Conservation (phyloP, 495 filamentous ascomycete genomes). For the Hypoxylon subgilvum region DNA sequence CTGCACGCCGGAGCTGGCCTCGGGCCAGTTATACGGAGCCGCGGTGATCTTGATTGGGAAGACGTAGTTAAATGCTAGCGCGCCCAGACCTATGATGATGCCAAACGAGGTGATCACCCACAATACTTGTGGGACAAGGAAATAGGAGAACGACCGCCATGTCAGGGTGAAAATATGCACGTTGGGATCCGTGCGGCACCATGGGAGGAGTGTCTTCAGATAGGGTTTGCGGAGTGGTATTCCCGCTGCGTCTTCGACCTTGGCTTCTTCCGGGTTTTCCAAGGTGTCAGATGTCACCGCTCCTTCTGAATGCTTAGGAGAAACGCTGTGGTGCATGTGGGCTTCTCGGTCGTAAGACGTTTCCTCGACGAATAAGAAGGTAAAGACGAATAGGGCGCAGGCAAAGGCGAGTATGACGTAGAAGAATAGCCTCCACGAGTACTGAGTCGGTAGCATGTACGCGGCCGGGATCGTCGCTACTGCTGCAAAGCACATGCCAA, state of each 20-base stretch:
- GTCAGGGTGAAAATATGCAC: slow-evolving; percentile 56
- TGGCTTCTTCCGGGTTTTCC: slow-evolving; percentile 16
- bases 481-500: slow-evolving; percentile 42
- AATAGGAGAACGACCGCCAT: slow-evolving; percentile 58
- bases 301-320: slow-evolving; percentile 2
- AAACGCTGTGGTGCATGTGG: slow-evolving; percentile 4
- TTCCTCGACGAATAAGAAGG: slow-evolving; percentile 52
- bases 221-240: slow-evolving; percentile 51
- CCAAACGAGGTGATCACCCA: slow-evolving; percentile 62
- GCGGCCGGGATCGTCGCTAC: slow-evolving; percentile 47
- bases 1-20: slow-evolving; percentile 63
- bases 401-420: slow-evolving; percentile 53
- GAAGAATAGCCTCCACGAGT: slow-evolving; percentile 57
- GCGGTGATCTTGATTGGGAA: slow-evolving; percentile 70
- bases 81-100: slow-evolving; percentile 45
- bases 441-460: slow-evolving; percentile 44
- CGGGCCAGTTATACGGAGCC: slow-evolving; percentile 50
- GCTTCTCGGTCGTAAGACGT: slow-evolving; percentile 56
- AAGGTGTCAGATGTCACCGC: neutral
- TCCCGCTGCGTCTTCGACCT: slow-evolving; percentile 18
- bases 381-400: slow-evolving; percentile 59
- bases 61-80: slow-evolving; percentile 49
- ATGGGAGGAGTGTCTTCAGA: slow-evolving; percentile 49
- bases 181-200: slow-evolving; percentile 51
- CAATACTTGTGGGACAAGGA: slow-evolving; percentile 60